A percentile compares a stretch with the other conserved stretches of the same genome.
These are phyloP conservation scores for Cercospora nicotianae DNA, from an alignment of 2,329 filamentous ascomycete genomes.

Conservation along the genomic window DNA sequence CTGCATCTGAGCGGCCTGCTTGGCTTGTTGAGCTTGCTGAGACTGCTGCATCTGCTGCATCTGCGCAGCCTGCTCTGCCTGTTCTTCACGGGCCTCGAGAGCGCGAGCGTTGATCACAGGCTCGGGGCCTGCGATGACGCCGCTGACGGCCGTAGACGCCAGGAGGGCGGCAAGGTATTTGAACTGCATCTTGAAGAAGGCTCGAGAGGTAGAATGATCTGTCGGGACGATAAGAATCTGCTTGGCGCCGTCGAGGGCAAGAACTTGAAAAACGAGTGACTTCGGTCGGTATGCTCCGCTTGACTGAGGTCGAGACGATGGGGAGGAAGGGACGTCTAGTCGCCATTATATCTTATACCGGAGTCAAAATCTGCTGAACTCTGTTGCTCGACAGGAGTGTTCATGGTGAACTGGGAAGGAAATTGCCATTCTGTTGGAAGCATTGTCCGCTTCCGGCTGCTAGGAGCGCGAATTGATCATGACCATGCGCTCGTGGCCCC, in stretches of 20 bases:
- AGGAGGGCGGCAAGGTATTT: slow-evolving; percentile 13
- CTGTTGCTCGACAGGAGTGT: not conserved
- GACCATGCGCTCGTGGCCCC: not conserved
- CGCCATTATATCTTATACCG: not conserved
- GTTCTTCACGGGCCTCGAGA: not conserved
- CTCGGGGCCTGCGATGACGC: not conserved
- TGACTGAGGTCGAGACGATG: not conserved
- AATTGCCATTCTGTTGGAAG: not conserved
- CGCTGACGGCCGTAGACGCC: slow-evolving; percentile 7
- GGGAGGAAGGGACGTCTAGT: not conserved
- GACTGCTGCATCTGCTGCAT: not conserved
- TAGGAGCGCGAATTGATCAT: not conserved
- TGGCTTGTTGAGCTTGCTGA: not conserved
- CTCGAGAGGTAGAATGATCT: not conserved
- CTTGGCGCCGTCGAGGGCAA: not conserved
- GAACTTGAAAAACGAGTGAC: not conserved
- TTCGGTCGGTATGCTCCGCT: not conserved
- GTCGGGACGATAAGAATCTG: not conserved
- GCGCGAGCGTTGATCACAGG: not conserved
- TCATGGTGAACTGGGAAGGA: not conserved
- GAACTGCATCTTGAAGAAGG: slow-evolving; percentile 10
- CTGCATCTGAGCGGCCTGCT: not conserved
- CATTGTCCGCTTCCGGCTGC: not conserved
- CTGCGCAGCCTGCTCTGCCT: not conserved
- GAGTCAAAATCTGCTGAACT: not conserved